Conservation (phyloP, 306 rosid genomes). For the Casuarina glauca region DNA sequence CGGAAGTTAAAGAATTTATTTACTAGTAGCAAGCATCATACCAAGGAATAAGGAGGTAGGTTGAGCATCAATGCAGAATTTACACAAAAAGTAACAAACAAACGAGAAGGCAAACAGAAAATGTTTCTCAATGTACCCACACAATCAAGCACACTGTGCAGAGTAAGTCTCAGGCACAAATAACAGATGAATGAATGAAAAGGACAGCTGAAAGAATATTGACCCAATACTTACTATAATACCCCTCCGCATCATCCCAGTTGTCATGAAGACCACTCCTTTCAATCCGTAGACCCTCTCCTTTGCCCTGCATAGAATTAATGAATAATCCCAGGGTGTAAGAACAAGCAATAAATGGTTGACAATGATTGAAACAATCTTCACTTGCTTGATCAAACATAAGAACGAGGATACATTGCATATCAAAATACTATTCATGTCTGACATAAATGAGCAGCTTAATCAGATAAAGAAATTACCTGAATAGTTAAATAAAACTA, state of each 20-base stretch:
- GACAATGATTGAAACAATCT: background rate
- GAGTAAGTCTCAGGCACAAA: slow-evolving; percentile 12
- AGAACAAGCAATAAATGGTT: background rate
- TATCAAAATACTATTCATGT: background rate
- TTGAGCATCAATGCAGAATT: no score
- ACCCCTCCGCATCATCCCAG: slow-evolving; percentile 99
- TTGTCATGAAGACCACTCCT: slow-evolving; percentile 87
- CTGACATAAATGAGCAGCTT: background rate
- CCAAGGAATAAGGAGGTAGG: background rate
- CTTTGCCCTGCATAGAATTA: slow-evolving; percentile 62
- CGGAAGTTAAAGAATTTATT: background rate
- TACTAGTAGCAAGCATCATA: background rate
- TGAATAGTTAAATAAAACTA: background rate
- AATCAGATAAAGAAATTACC: background rate
- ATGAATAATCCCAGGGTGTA: background rate
- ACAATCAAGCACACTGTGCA: background rate
- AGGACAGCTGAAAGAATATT: slow-evolving; percentile 1
- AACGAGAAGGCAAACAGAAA: background rate
- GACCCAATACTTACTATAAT: slow-evolving; percentile 71
- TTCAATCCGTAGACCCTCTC: slow-evolving; percentile 69
- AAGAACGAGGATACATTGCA: background rate
- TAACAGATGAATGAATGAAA: slow-evolving; percentile 10
- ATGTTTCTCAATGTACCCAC: background rate
- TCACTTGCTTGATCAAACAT: no score
- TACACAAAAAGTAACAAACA: background rate